Conservation (phyloP, 768 basidiomycete species). For the Mycena albidolilacea region DNA sequence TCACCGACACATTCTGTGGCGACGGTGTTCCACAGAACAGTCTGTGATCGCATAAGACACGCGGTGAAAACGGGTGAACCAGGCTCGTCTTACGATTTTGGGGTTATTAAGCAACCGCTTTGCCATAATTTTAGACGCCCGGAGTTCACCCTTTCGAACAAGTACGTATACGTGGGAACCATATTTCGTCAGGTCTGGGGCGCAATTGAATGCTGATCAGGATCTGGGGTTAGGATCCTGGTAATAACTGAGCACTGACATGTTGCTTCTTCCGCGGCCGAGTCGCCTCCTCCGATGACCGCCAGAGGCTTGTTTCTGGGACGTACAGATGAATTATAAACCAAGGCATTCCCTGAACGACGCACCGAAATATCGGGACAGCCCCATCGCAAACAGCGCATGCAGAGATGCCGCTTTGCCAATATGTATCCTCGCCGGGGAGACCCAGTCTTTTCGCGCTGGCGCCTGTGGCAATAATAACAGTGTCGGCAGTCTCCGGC, state of each 20-base stretch:
- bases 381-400: slow-evolving; percentile 99
- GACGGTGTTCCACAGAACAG: slow-evolving; percentile 93
- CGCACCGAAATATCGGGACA: slow-evolving; percentile 95
- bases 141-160: slow-evolving; percentile 92
- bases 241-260: slow-evolving; percentile 67
- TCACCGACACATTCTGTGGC: slow-evolving; percentile 95
- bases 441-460: slow-evolving; percentile 93
- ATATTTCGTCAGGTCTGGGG: slow-evolving; percentile 95
- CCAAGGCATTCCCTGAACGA: slow-evolving; percentile 10
- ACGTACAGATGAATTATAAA: not conserved
- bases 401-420: slow-evolving; percentile 98
- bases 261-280: slow-evolving; percentile 97
- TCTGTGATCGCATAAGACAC: slow-evolving; percentile 55
- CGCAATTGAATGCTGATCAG: slow-evolving; percentile 82
- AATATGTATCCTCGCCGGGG: slow-evolving; percentile 94
- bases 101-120: slow-evolving; percentile 91
- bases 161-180: slow-evolving; percentile 97
- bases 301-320: slow-evolving; percentile 93
- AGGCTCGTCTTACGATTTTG: slow-evolving; percentile 93
- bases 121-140: slow-evolving; percentile 99
- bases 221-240: not conserved
- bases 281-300: slow-evolving; percentile 98
- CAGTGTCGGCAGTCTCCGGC: slow-evolving; percentile 92
- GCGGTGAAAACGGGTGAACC: not conserved
- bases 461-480: slow-evolving; percentile 98